These are phyloP conservation scores for Pyricularia pennisetigena DNA, from an alignment of 2,329 filamentous ascomycete species.

Conservation along the genomic window DNA sequence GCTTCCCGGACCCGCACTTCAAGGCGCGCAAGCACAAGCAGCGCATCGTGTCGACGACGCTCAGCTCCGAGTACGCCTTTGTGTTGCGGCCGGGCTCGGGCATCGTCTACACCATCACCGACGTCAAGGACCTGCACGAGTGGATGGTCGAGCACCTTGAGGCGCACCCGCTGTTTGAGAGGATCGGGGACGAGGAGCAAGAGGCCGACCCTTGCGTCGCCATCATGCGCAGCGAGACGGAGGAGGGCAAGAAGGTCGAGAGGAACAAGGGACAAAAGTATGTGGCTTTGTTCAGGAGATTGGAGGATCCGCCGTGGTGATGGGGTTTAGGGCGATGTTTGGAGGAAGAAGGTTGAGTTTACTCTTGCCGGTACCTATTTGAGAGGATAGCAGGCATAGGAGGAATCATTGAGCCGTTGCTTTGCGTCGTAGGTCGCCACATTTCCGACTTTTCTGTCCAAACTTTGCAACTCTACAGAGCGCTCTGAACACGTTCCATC, in stretches of 20 bases:
- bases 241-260: conserved; percentile 94
- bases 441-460: not conserved
- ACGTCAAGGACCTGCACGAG: conserved; percentile 84
- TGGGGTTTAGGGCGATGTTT: not conserved
- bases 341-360: not conserved
- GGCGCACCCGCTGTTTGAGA: conserved; percentile 67
- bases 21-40: conserved; percentile 97
- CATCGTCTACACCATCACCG: conserved; percentile 90
- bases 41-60: conserved; percentile 77
- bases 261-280: conserved; percentile 87
- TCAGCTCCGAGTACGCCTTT: conserved; percentile 91
- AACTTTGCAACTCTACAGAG: not conserved
- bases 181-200: conserved; percentile 57
- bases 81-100: conserved; percentile 67
- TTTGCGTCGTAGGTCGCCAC: not conserved
- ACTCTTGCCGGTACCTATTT: not conserved
- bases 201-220: conserved; percentile 61
- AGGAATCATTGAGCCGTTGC: not conserved
- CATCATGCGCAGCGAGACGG: conserved; percentile 75
- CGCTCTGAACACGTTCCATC: not conserved
- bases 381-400: not conserved
- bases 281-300: conserved; percentile 76
- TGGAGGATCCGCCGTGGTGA: conserved; percentile 68
- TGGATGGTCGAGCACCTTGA: conserved; percentile 91
- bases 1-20: conserved; percentile 97